Evolutionary conservation across 306 rosid species (phyloP).

Genomic region (Rosa persica): DNA sequence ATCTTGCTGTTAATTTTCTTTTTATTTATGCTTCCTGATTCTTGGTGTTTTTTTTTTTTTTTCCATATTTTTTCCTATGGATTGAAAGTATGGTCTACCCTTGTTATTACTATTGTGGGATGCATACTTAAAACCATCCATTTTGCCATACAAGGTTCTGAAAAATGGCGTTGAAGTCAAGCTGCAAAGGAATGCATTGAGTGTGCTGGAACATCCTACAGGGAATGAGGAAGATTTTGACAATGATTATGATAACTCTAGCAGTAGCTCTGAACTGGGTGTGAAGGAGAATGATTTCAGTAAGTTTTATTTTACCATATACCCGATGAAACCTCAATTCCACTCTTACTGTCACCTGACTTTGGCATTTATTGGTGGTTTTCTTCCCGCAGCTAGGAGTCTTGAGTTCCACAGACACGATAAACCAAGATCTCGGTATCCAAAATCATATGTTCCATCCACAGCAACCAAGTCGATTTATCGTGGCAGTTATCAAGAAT

Average conservation of each 20-base stretch:
- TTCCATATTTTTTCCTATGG: background rate
- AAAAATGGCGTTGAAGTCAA: conserved; percentile 77
- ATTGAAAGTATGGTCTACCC: background rate
- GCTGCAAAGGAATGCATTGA: conserved; percentile 71
- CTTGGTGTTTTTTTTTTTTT: background rate
- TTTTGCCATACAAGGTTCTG: conserved; percentile 43
- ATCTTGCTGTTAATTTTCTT: background rate
- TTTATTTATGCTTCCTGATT: background rate
- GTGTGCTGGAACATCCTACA: conserved; percentile 73
- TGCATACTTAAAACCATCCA: background rate
- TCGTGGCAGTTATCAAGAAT: conserved; percentile 49
- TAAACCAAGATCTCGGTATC: conserved; percentile 47
- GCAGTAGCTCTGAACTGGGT: conserved; percentile 58
- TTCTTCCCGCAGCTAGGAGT: conserved; percentile 44
- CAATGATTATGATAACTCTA: conserved; percentile 50
- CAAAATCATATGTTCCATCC: conserved; percentile 42
- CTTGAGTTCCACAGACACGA: conserved; percentile 44
- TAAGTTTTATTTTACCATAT: conserved; percentile 23
- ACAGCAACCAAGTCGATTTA: conserved; percentile 35
- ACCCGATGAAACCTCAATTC: background rate
- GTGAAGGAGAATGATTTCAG: conserved; percentile 60
- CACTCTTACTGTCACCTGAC: background rate
- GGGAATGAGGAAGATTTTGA: conserved; percentile 51
- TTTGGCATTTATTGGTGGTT: background rate
- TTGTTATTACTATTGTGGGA: background rate